Evolutionary conservation across 169 alveolate species (phyloP), one percentile per base, ranked within the genome.

Genomic region (Plasmodium knowlesi): DNA sequence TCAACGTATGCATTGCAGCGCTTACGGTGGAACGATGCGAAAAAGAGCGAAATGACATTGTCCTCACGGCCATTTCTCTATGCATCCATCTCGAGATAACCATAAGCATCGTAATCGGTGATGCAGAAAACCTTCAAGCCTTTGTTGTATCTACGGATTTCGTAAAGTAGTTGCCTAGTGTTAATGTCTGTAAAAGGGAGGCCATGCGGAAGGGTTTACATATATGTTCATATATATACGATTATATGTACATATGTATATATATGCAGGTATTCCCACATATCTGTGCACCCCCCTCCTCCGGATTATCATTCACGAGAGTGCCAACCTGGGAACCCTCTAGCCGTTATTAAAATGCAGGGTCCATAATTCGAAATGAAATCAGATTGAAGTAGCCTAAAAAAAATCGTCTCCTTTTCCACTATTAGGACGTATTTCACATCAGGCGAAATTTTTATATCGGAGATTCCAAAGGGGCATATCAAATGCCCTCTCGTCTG

Each of bases 391-490:
- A 95, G 90, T 32, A 95, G 61, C 57, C 92, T 82, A 85, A 70
- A 84, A 92, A 83, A 95, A 8, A 95, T 79, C 0, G 97, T 95
- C 32, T 95, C 97, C 83, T 95, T 95, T 81, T 95, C 97, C 34
- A 95, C 86, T 50, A 95, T 93, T 82, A 93, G 50, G 67, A 81
- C 85, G 73, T 93, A 93, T 54, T 93, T 57, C 5, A 94, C 94
- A 22, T 90, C 91, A 39, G 93, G 93, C 22, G 94, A 76, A 46
- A 96, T 80, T 43, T 37, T 39, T 67, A 95, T 80, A 46, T 83
- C 92, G 14, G 89, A 6, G 12, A 93, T 32, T n/a, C 93, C 94
- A 53, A 95, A 86, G 14, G 95, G 93, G 22, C 83, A 81, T 93
- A 82, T 92, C 14, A 92, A 88, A 41, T 88, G 94, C 5, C 94